These are phyloP conservation scores for Pseudogymnoascus sp. DNA, from an alignment of 2,329 filamentous ascomycete genomes.

Conservation along the genomic window DNA sequence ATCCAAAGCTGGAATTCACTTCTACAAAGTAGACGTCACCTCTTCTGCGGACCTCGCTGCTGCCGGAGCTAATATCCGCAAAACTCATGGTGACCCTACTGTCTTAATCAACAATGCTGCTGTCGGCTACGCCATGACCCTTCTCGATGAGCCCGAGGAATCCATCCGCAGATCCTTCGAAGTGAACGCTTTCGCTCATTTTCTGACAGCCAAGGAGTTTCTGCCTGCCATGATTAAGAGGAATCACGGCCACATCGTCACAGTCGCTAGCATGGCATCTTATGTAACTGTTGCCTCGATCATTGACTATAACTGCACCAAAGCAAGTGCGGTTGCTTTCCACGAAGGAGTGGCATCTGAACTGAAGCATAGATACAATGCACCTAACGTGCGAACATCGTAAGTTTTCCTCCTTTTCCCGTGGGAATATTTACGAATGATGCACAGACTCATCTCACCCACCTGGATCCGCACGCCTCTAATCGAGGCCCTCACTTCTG, in stretches of 20 bases:
- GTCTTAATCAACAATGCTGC: constrained; percentile 38
- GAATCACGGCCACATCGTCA: constrained; percentile 47
- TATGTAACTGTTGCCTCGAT: constrained; percentile 41
- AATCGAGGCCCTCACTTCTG: constrained; percentile 45
- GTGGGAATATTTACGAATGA: not conserved
- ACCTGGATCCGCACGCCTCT: constrained; percentile 53
- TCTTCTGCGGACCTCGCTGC: constrained; percentile 38
- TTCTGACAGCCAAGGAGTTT: constrained; percentile 40
- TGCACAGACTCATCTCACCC: constrained; percentile 51
- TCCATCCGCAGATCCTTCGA: constrained; percentile 39
- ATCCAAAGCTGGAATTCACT: not conserved
- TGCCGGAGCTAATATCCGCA: constrained; percentile 34
- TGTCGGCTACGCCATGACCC: constrained; percentile 34
- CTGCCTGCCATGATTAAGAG: constrained; percentile 40
- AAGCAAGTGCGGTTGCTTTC: constrained; percentile 45
- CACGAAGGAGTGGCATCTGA: constrained; percentile 42
- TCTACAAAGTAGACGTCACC: constrained; percentile 38
- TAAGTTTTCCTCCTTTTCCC: constrained; percentile 16
- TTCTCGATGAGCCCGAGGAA: constrained; percentile 35
- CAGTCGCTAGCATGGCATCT: constrained; percentile 45
- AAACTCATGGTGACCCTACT: constrained; percentile 30
- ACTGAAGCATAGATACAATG: constrained; percentile 31
- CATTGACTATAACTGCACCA: constrained; percentile 45
- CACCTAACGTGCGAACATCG: constrained; percentile 31
- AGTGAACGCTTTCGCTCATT: constrained; percentile 42